A percentile compares a stretch with the other conserved stretches of the same genome.
phyloP scores from a whole-genome alignment of 495 filamentous ascomycete genomes.

The Cetradonia linearis region DNA sequence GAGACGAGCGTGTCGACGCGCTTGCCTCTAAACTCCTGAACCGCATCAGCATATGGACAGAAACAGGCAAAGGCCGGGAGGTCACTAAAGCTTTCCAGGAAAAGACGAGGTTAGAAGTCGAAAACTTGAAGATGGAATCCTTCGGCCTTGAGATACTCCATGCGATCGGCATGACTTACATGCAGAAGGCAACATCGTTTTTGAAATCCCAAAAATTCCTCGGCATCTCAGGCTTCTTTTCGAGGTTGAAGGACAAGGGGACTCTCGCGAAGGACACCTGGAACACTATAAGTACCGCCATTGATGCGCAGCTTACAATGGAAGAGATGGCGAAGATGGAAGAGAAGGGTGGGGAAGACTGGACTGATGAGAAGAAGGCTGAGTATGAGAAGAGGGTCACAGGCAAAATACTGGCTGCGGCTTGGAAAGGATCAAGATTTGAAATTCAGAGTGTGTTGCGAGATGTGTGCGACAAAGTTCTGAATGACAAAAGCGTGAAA shows the following conservation, averaged over 20 bases:
- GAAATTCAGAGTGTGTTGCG: conserved; percentile 95
- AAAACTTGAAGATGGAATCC: conserved; percentile 98
- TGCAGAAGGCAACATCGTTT: conserved; percentile 75
- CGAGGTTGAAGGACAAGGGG: conserved; percentile 90
- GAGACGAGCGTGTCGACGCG: conserved; percentile 83
- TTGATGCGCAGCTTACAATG: conserved; percentile 96
- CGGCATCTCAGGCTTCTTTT: conserved; percentile 90
- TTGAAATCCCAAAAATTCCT: conserved; percentile 95
- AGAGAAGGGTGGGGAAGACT: conserved; percentile 90
- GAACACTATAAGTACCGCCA: conserved; percentile 94
- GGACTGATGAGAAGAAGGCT: conserved; percentile 96
- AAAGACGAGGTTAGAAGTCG: conserved; percentile 89
- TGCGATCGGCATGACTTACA: conserved; percentile 82
- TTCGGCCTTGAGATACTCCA: conserved; percentile 97
- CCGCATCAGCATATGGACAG: conserved; percentile 90
- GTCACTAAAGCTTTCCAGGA: conserved; percentile 83
- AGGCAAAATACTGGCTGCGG: conserved; percentile 96
- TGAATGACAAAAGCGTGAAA: conserved; percentile 71
- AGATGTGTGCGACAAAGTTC: conserved; percentile 67
- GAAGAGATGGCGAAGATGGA: conserved; percentile 98
- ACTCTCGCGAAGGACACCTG: conserved; percentile 95
- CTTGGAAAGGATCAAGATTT: conserved; percentile 93
- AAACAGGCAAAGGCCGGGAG: conserved; percentile 80
- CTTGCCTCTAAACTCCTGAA: conserved; percentile 77
- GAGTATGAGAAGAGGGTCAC: conserved; percentile 93